Conservation (phyloP, 1,139 yeast genomes). For the Candida sanyaensis region DNA sequence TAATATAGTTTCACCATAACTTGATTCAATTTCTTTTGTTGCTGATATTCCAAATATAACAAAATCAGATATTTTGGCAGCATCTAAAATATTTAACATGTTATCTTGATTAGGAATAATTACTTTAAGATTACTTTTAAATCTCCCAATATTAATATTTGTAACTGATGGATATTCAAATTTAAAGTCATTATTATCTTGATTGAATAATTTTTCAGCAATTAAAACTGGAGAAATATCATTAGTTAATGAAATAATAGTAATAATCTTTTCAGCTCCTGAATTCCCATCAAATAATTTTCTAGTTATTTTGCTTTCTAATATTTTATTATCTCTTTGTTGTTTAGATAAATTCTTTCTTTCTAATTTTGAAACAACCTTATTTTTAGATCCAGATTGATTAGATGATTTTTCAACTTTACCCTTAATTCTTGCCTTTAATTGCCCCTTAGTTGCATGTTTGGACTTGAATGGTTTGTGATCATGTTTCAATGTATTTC, state of each 20-base stretch:
- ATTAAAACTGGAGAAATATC: slow-evolving; percentile 66
- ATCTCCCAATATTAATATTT: slow-evolving; percentile 56
- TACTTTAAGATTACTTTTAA: slow-evolving; percentile 73
- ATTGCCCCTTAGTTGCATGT: slow-evolving; percentile 87
- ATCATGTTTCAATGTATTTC: slow-evolving; percentile 78
- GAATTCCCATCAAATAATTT: slow-evolving; percentile 76
- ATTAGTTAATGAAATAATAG: slow-evolving; percentile 75
- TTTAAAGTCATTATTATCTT: slow-evolving; percentile 24
- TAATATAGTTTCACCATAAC: slow-evolving; percentile 83
- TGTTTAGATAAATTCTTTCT: slow-evolving; percentile 82
- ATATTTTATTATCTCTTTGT: slow-evolving; percentile 69
- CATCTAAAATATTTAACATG: slow-evolving; percentile 73
- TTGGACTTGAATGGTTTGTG: slow-evolving; percentile 90
- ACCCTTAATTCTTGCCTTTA: slow-evolving; percentile 80
- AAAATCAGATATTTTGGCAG: slow-evolving; percentile 86
- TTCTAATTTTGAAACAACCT: slow-evolving; percentile 62
- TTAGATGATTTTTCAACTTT: slow-evolving; percentile 66
- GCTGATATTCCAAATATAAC: slow-evolving; percentile 88
- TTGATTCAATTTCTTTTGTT: slow-evolving; percentile 72
- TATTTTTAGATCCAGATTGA: slow-evolving; percentile 44
- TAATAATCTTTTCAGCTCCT: slow-evolving; percentile 82
- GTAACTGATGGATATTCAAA: slow-evolving; percentile 50
- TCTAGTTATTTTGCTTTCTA: slow-evolving; percentile 51
- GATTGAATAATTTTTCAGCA: slow-evolving; percentile 49
- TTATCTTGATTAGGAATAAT: slow-evolving; percentile 72